These are phyloP conservation scores for Candida saitoana DNA, from an alignment of 805 yeast genomes.

Conservation along the genomic window DNA sequence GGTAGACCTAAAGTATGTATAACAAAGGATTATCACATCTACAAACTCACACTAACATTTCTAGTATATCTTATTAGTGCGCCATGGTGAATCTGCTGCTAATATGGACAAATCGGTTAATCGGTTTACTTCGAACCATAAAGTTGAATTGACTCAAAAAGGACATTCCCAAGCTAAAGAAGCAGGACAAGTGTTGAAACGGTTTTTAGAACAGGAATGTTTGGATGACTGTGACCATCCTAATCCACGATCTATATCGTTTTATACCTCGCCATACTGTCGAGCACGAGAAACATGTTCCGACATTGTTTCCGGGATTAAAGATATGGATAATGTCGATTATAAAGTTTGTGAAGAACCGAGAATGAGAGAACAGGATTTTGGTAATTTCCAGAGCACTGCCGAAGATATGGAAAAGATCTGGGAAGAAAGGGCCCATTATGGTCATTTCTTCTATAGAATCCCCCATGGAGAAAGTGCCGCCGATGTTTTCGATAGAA, in stretches of 20 bases:
- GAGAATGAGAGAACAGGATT: slow-evolving; percentile 89
- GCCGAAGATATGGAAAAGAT: slow-evolving; percentile 73
- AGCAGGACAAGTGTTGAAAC: slow-evolving; percentile 55
- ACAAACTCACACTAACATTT: slow-evolving; percentile 5
- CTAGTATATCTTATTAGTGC: slow-evolving; percentile 69
- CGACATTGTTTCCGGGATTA: slow-evolving; percentile 58
- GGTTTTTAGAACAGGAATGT: slow-evolving; percentile 33
- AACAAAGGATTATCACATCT: neutral
- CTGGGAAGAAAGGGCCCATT: slow-evolving; percentile 80
- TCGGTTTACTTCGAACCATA: slow-evolving; percentile 73
- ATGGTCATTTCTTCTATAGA: slow-evolving; percentile 77
- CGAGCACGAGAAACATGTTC: slow-evolving; percentile 83
- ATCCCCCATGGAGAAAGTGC: slow-evolving; percentile 95
- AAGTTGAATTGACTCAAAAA: slow-evolving; percentile 62
- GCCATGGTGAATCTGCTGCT: slow-evolving; percentile 94
- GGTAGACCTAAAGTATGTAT: slow-evolving; percentile 8
- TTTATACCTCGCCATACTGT: slow-evolving; percentile 82
- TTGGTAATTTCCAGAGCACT: slow-evolving; percentile 85
- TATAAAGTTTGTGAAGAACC: slow-evolving; percentile 80
- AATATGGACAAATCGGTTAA: slow-evolving; percentile 83
- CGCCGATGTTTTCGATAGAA: slow-evolving; percentile 90
- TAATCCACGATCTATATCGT: slow-evolving; percentile 46
- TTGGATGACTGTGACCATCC: slow-evolving; percentile 19
- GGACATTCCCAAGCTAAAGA: slow-evolving; percentile 64
- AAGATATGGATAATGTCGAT: slow-evolving; percentile 37